Evolutionary conservation across 371 early-diverging fungal genomes (phyloP), one percentile per base, ranked within the genome.

Genomic region (Mucor indicus): DNA sequence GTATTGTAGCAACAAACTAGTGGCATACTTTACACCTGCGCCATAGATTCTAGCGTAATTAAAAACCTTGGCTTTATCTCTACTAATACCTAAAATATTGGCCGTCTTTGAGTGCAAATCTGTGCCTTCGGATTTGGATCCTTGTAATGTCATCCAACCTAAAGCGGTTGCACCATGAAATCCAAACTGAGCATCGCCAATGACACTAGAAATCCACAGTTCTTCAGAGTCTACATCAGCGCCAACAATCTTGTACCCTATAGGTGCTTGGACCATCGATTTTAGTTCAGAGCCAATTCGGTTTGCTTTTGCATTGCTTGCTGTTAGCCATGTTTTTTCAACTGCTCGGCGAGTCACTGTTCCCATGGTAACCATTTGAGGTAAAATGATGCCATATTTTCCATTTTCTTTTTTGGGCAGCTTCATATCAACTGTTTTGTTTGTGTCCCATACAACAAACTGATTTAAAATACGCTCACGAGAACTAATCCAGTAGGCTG

Each of bases 201-300:
- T 83, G 10, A 96, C 60, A 62, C 91, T 89, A 3, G 95, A 86
- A 48, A 98, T 96, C 98, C 98, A 98, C 13, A 98, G 78, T 69
- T 98, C 98, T 60, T 98, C 92, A 0, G 90, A 89, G 55, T 98
- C 98, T 1, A 98, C 98, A 67, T 98, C 98, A 1, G 98, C 98
- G 3, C 98, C 98, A 3, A 97, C 87, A 62, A 98, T 81, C 38
- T 77, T 79, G 62, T 90, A 90, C 8, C 84, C 94, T 7, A 61
- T 50, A 0, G 98, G 96, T 0, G 95, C 90, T 24, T 75, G 74
- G 6, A 98, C 76, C 75, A 87, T 81, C 1, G 92, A 78, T 61
- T 98, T 98, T 32, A 98, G 76, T 50, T 98, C 98, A 0, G 95
- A 93, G 4, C 98, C 98, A 32, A 98, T 86, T 1, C 92, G 82